These are phyloP conservation scores for Capsicum baccatum DNA, from an alignment of 257 asterid species.

Conservation along the genomic window DNA sequence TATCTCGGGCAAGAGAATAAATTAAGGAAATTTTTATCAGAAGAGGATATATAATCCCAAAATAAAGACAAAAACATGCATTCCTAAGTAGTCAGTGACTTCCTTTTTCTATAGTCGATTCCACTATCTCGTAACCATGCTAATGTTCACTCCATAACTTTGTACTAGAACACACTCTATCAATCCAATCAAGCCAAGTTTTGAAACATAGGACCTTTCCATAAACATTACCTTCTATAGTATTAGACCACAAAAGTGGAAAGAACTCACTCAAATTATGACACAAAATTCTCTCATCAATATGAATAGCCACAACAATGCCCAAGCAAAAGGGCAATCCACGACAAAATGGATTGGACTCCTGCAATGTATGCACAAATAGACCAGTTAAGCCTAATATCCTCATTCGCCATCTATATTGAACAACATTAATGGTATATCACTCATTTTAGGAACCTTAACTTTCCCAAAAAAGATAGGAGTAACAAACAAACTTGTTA, in stretches of 20 bases:
- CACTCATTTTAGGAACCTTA: background rate
- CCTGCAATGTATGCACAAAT: background rate
- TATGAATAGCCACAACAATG: background rate
- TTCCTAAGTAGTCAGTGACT: background rate
- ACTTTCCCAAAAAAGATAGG: background rate
- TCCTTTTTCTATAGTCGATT: background rate
- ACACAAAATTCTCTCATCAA: background rate
- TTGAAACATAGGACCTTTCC: background rate
- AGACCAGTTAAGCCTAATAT: background rate
- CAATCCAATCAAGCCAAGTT: background rate
- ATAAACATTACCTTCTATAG: background rate
- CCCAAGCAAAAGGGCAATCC: background rate
- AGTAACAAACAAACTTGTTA: background rate
- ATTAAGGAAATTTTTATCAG: background rate
- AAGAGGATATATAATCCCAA: background rate
- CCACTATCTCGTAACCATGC: background rate
- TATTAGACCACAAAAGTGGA: background rate
- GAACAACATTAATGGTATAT: background rate
- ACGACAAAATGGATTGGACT: background rate
- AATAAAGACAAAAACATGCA: background rate
- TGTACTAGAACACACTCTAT: background rate
- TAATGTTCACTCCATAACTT: slow-evolving; percentile 23
- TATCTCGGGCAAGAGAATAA: background rate
- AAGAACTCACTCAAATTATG: background rate
- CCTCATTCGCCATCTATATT: background rate